Base-by-base conservation (phyloP, 1,139 yeast genomes). In the Tardiomyces depauwii region DNA sequence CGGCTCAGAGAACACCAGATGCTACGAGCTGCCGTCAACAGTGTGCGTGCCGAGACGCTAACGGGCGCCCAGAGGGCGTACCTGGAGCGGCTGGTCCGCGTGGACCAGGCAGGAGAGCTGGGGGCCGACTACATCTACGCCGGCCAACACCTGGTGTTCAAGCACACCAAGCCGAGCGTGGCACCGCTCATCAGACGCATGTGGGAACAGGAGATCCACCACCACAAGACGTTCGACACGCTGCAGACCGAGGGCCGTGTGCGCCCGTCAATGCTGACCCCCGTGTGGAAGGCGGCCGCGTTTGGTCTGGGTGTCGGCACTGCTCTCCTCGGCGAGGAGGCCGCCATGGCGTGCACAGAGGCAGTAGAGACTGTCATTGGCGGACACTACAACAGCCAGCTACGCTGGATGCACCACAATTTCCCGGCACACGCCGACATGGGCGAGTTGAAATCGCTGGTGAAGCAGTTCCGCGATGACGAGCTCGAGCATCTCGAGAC, bases 291-390 rank as follows among this genome's bases (percentile, higher is more conserved):
- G 61, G 67, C 77, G 0, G 97, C 96, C 2, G 97, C 98, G 0
- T 73, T 83, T 47, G 81, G 82, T 0, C 72, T 91, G 67, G 99
- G 99, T 2, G 78, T 78, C 1, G 83, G 82, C 0, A 91, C 98
- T 0, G 97, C 96, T 0, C 58, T 84, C 45, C 67, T 89, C 53
- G 84, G 96, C 25, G 86, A 87, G 58, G 96, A 91, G 61, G 96
- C 96, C 1, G 98, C 98, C 1, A 91, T 91, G 99, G 98, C 98
- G 0, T 93, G 99, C 61, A 91, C 99, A 0, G 97, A 89, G 50
- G 98, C 98, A 0, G 98, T 91, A 0, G 99, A 91, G 65, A 93
- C 98, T 0, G 97, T 93, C 2, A 93, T 91, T 63, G 99, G 98
- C 1, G 85, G 86, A 1, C 99, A 91, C 63, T 91, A 91, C 66